Evolutionary conservation across 1,284 basidiomycete species (phyloP), one percentile per base, ranked within the genome.

Genomic region (Bjerkandera adusta): DNA sequence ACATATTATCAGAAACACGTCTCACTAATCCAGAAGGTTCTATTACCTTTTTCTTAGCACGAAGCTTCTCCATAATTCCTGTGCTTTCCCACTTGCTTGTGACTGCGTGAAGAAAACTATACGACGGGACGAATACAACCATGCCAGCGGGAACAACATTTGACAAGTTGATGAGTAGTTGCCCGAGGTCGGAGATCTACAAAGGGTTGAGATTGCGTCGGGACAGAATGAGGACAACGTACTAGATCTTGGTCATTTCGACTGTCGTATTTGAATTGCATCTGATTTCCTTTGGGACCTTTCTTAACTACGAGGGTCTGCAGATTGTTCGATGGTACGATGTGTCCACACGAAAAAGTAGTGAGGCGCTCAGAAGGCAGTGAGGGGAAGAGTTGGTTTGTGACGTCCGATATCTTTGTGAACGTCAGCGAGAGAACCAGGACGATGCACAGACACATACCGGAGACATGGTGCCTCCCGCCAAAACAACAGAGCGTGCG

Each of bases 381-480:
- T 45, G 75, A 70, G 0, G 85, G 76, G 57, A 99, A 92, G 3
- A 99, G 72, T 59, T 98, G 95, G 45, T 76, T 75, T 22, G 82
- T 72, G 20, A 98, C 82, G 64, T 97, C 94, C n/a, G 88, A 84
- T 37, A 97, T 86, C 92, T 96, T 57, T 32, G 20, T 29, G 8
- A 21, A 16, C 41, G 38, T 40, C 26, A 45, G 45, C 38, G 24
- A 27, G 26, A 35, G 38, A 7, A 22, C 21, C n/a, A 7, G 35
- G 2, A 3, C 16, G 15, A 21, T 7, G 18, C 5, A 13, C 13
- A 6, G 26, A 16, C 11, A 56, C 72, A 48, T 57, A 94, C 91
- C 6, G 96, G 96, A 32, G 92, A 93, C 96, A 99, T 98, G 0
- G 96, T 99, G 2, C 96, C 96, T 7, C 96, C 96, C 0, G 95